Evolutionary conservation across 2,329 filamentous ascomycete species (phyloP).

Genomic region (Colletotrichum cordylinicola): DNA sequence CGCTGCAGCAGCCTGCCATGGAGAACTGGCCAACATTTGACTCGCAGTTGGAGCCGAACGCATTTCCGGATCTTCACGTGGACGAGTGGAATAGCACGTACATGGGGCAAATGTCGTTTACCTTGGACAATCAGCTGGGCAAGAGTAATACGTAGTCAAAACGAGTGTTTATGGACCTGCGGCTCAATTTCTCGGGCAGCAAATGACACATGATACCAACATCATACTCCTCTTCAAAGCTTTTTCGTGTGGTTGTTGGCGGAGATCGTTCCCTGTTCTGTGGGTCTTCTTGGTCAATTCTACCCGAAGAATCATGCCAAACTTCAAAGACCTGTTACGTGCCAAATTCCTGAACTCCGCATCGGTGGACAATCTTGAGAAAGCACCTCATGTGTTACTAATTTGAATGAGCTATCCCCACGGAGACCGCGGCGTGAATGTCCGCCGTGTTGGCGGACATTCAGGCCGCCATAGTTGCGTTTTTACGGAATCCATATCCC

Average conservation of each 20-base stretch:
- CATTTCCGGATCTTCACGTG: neutral
- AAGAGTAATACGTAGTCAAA: neutral
- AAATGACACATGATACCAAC: neutral
- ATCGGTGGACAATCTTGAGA: rapidly evolving
- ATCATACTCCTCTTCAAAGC: neutral
- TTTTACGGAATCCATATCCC: neutral
- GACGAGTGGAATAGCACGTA: neutral
- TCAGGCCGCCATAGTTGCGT: neutral
- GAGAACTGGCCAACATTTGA: neutral
- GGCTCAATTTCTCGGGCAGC: rapidly evolving
- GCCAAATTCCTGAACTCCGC: neutral
- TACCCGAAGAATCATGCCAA: neutral
- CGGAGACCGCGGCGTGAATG: neutral
- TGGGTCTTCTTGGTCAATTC: neutral
- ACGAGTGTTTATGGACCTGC: rapidly evolving
- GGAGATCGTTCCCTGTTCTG: too few relatives aligned
- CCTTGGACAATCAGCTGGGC: neutral
- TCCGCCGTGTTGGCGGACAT: too few relatives aligned
- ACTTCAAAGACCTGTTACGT: neutral
- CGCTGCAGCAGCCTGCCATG: neutral
- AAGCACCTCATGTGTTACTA: neutral
- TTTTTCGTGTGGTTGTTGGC: neutral
- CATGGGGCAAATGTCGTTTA: conserved; percentile 7
- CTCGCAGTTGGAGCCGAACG: neutral
- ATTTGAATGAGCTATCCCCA: rapidly evolving